A percentile compares a stretch with the other conserved stretches of the same genome.
phyloP scores from a whole-genome alignment of 192 early-diverging fungal genomes.

The Coemansia sp. region DNA sequence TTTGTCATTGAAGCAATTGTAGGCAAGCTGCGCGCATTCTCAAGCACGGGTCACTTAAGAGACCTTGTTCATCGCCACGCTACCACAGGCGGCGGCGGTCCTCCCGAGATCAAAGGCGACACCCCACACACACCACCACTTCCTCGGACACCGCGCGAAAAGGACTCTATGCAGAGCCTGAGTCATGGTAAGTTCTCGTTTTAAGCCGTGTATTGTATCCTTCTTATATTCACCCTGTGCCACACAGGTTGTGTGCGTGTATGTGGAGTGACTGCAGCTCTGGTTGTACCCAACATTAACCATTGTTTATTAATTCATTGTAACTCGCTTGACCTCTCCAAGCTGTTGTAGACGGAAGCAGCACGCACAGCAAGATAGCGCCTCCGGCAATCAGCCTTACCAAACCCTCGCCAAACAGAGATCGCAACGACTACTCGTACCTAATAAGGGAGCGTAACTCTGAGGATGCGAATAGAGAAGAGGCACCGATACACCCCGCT shows the following conservation, averaged over 20 bases:
- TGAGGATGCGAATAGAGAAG: slow-evolving; percentile 16
- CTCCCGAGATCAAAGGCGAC: slow-evolving; percentile 22
- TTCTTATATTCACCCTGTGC: background rate
- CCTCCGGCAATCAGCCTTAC: slow-evolving; percentile 21
- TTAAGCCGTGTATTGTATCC: background rate
- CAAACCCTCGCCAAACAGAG: slow-evolving; percentile 7
- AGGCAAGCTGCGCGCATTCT: slow-evolving; percentile 55
- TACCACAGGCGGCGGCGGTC: slow-evolving; percentile 10
- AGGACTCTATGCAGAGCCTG: slow-evolving; percentile 22
- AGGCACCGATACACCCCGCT: background rate
- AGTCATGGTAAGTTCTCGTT: slow-evolving; percentile 41
- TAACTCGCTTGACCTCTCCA: background rate
- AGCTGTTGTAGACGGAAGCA: slow-evolving; percentile 3
- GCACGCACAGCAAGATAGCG: background rate
- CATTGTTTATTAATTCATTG: background rate
- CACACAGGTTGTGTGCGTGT: background rate
- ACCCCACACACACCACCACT: slow-evolving; percentile 39
- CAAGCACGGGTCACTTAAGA: slow-evolving; percentile 50
- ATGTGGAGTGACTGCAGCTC: background rate
- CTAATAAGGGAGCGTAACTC: slow-evolving; percentile 43
- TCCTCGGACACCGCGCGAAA: slow-evolving; percentile 26
- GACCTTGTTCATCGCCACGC: slow-evolving; percentile 45
- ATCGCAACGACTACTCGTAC: slow-evolving; percentile 53
- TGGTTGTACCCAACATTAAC: background rate
- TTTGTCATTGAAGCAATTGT: slow-evolving; percentile 4